Percentiles rank a stretch among this genome's conserved stretches.
Conservation (phyloP, 2,329 filamentous ascomycete species). For the Fusarium coffeatum region DNA sequence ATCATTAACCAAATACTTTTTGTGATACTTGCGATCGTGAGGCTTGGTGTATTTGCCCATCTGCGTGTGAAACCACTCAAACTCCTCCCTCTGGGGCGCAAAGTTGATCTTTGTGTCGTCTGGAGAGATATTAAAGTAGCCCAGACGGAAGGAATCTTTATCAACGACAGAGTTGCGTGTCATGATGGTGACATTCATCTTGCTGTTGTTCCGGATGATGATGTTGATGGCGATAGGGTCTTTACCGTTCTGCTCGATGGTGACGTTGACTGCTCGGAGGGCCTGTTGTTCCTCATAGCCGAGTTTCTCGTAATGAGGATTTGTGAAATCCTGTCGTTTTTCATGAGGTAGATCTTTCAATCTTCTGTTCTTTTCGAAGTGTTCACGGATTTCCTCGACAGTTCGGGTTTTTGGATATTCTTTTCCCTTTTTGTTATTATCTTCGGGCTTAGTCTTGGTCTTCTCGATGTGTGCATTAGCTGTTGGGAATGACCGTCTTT, state of each 20-base stretch:
- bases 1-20: neutral
- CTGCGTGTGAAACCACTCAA: neutral
- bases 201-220: neutral
- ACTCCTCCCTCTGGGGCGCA: neutral
- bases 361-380: neutral
- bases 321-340: neutral
- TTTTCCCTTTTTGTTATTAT: neutral
- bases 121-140: neutral
- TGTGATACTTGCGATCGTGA: neutral
- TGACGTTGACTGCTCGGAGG: neutral
- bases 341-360: neutral
- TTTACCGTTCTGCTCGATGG: neutral
- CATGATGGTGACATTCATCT: neutral
- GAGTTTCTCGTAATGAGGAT: neutral
- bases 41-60: neutral
- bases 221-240: conserved; percentile 1
- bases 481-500: too few relatives aligned
- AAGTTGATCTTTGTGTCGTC: neutral
- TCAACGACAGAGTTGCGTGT: neutral
- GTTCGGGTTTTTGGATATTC: neutral
- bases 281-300: neutral
- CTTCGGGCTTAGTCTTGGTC: neutral
- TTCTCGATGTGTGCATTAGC: neutral
- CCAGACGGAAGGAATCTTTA: neutral
- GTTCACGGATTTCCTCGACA: neutral